Evolutionary conservation across 768 basidiomycete genomes (phyloP).

Genomic region (Coprinopsis cinerea): DNA sequence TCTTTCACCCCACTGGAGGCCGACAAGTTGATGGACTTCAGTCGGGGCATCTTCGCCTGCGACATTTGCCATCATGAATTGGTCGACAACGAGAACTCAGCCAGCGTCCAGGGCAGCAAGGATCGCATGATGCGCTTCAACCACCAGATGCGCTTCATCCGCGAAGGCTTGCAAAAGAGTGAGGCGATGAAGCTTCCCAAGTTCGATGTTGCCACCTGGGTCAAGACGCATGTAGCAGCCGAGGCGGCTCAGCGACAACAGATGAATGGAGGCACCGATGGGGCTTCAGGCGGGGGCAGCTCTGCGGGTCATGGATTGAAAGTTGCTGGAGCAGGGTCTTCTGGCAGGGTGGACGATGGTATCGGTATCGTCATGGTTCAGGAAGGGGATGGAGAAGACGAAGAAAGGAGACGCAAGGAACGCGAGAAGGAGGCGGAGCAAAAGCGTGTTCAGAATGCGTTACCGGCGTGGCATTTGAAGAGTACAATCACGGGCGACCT

Average conservation of each 20-base stretch:
- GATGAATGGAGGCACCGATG: slow-evolving; percentile 5
- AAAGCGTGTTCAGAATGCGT: slow-evolving; percentile 83
- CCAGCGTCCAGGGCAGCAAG: slow-evolving; percentile 77
- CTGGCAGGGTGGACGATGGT: slow-evolving; percentile 62
- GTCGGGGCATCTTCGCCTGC: slow-evolving; percentile 65
- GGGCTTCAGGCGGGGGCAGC: slow-evolving; percentile 2
- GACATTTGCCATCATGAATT: slow-evolving; percentile 86
- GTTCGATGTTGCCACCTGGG: slow-evolving; percentile 83
- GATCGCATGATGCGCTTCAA: slow-evolving; percentile 97
- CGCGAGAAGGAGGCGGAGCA: slow-evolving; percentile 77
- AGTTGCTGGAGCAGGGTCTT: slow-evolving; percentile 64
- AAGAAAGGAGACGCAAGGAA: slow-evolving; percentile 64
- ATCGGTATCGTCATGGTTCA: slow-evolving; percentile 83
- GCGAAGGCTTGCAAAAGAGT: slow-evolving; percentile 83
- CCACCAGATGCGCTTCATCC: slow-evolving; percentile 80
- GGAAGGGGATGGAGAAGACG: slow-evolving; percentile 89
- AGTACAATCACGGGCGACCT: slow-evolving; percentile 92
- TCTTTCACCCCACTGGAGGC: slow-evolving; percentile 84
- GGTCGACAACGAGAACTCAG: slow-evolving; percentile 86
- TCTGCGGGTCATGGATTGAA: slow-evolving; percentile 45
- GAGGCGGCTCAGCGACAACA: slow-evolving; percentile 39
- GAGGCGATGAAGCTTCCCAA: slow-evolving; percentile 83
- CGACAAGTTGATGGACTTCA: slow-evolving; percentile 74
- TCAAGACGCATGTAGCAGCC: slow-evolving; percentile 60
- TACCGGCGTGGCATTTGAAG: slow-evolving; percentile 94